Evolutionary conservation across 2,329 filamentous ascomycete genomes (phyloP).

Genomic region (Colletotrichum filicis): DNA sequence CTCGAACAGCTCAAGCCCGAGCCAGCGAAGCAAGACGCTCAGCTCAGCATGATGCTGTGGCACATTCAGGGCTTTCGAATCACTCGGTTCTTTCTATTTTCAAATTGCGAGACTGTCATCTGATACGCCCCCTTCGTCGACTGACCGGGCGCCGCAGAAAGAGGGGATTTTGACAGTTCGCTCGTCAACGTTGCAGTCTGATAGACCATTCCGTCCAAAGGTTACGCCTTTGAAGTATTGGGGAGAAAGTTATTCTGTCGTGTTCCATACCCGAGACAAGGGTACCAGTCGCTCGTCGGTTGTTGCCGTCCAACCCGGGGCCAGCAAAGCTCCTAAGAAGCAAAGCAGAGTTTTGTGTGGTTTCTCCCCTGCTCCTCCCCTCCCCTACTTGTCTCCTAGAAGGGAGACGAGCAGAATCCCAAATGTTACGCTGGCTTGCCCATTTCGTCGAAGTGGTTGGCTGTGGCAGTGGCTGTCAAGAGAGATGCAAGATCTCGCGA

Average conservation of each 20-base stretch:
- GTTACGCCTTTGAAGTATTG: not conserved
- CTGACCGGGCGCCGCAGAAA: not conserved
- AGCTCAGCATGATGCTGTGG: not conserved
- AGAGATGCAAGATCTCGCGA: not conserved
- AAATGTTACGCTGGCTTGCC: too few relatives aligned
- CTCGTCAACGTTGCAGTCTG: slow-evolving; percentile 1
- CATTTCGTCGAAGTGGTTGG: not conserved
- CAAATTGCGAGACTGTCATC: not conserved
- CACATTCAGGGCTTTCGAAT: not conserved
- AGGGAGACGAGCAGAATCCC: too few relatives aligned
- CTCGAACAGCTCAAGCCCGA: not conserved
- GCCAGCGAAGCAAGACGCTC: not conserved
- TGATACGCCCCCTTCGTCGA: not conserved
- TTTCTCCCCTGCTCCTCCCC: too few relatives aligned
- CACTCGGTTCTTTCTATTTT: not conserved
- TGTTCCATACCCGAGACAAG: not conserved
- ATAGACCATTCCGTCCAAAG: slow-evolving; percentile 1
- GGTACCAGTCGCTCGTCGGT: not conserved
- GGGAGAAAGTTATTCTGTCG: not conserved
- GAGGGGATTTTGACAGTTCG: not conserved
- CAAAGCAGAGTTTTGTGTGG: too few relatives aligned
- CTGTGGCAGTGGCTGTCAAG: not conserved
- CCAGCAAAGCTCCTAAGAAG: too few relatives aligned
- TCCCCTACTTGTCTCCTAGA: too few relatives aligned
- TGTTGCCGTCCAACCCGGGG: too few relatives aligned